Base-by-base conservation (phyloP, 2,329 filamentous ascomycete species). In the Parastagonospora nodorum region DNA sequence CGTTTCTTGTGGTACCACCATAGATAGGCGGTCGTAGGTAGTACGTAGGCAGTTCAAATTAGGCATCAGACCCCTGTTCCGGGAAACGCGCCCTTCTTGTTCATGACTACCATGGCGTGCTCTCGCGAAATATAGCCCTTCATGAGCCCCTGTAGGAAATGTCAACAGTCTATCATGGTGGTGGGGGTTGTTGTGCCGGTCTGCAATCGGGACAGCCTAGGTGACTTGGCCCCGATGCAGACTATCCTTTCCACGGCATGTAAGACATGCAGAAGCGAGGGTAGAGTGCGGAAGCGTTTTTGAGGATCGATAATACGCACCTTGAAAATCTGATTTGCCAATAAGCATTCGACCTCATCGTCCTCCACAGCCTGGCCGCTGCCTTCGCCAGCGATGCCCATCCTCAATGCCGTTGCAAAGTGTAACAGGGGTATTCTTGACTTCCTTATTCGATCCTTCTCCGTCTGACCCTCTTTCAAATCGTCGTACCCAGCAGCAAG, bases 321-420 rank as follows among this genome's bases (percentile, higher is more conserved):
- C 85, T 97, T 99, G 80, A 97, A 99, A 55, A 99, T 96, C 84
- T 97, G 90, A 71, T 97, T 97, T 27, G 94, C 91, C 66, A 99
- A 71, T 64, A 97, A 77, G 73, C 94, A 99, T 74, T 99, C 95
- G 4, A 97, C 92, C 74, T 99, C 94, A 69, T 99, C 95, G 29
- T 84, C 82, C 63, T 97, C 94, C 30, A 95, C 79, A 30, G 80
- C 76, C 68, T 89, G 75, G 66, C 78, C 74, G 55, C 75, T 68
- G 59, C 77, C 71, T 65, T 77, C 81, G 59, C 77, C 76, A 48
- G 81, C 80, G 59, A 84, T 87, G 45, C 86, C 87, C 63, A 96
- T 81, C 67, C 87, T 87, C 52, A 97, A 84, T 7, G 91, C 95
- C 6, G 91, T 89, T 19, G 85, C 86, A 64, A 99, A 97, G 63